A percentile compares a stretch with the other conserved stretches of the same genome.
These are phyloP conservation scores for Nevesoporus exiguus DNA, from an alignment of 768 basidiomycete genomes.

Conservation along the genomic window DNA sequence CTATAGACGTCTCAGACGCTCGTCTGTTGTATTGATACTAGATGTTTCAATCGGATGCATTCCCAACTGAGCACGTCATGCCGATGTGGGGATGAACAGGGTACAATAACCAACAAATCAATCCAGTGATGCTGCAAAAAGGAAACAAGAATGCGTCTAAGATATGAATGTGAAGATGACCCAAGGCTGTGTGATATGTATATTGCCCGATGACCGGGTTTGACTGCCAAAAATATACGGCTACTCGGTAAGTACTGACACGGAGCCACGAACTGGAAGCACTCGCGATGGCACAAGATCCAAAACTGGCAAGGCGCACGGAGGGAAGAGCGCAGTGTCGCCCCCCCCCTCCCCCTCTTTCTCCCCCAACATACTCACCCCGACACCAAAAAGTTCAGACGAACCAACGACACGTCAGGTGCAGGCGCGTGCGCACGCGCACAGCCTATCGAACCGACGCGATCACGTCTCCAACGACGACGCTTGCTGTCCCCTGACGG, in stretches of 20 bases:
- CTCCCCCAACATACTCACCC: not conserved
- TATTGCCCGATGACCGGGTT: not conserved
- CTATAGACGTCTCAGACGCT: constrained; percentile 25
- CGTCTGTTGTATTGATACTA: not conserved
- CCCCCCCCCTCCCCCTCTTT: not conserved
- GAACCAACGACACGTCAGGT: constrained; percentile 4
- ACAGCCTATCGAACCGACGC: not conserved
- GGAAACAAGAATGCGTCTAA: constrained; percentile 5
- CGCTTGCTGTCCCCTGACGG: constrained; percentile 54
- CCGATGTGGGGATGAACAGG: not conserved
- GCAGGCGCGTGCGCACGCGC: not conserved
- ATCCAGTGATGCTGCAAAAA: not conserved
- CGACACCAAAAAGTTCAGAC: constrained; percentile 14
- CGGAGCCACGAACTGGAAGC: constrained; percentile 13
- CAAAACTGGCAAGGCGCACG: constrained; percentile 10
- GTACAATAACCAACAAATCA: not conserved
- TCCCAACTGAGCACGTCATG: not conserved
- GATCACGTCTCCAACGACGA: constrained; percentile 11
- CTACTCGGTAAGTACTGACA: constrained; percentile 22
- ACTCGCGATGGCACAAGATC: constrained; percentile 18
- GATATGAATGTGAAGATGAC: not conserved
- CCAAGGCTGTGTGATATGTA: constrained; percentile 8
- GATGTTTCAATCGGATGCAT: not conserved
- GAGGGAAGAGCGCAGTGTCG: not conserved
- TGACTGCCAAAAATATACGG: constrained; percentile 15